Base-by-base conservation (phyloP, 1,284 basidiomycete species). In the Puccinia polysora region DNA sequence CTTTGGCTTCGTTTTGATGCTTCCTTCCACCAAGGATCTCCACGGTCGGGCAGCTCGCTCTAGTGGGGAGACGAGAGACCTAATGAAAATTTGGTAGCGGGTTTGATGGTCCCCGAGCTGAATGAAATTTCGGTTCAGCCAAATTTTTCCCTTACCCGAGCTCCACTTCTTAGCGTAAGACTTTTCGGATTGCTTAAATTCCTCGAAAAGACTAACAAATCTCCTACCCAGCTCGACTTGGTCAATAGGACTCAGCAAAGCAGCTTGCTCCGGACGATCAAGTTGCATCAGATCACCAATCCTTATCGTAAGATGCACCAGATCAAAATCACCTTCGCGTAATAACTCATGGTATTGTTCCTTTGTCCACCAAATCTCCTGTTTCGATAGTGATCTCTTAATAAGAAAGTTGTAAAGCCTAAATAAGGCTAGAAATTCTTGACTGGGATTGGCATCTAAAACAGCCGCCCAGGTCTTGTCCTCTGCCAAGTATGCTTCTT, bases 361-460 rank as follows among this genome's bases (percentile, higher is more conserved):
- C 15, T 60, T n/a, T 6, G 34, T 38, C 58, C 58, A 60, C 58
- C 58, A 60, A 14, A 60, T 40, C 5, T 20, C n/a, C 25, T 60
- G 2, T n/a, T 60, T 38, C 23, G 34, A 38, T 38, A 38, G 38
- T 23, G 58, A 40, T 60, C 58, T 60, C 14, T 60, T 38, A 28
- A 60, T 60, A 20, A 60, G 36, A 23, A 60, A 60, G 28, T 60
- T 60, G 23, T 60, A 60, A 15, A 60, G 58, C n/a, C 28, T 38
- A 43, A 60, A 60, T 40, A 36, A 60, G 12, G 58, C 36, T 23
- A 12, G 5, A 28, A 38, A 38, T 20, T 43, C 28, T 15, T 28
- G 28, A 43, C 28, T 20, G n/a, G 58, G 38, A 7, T 25, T 60
- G n/a, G 43, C 14, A 1, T 43, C 18, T 23, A 28, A 14, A 15